Evolutionary conservation across 257 asterid genomes (phyloP).

Genomic region (Fraxinus anomala): DNA sequence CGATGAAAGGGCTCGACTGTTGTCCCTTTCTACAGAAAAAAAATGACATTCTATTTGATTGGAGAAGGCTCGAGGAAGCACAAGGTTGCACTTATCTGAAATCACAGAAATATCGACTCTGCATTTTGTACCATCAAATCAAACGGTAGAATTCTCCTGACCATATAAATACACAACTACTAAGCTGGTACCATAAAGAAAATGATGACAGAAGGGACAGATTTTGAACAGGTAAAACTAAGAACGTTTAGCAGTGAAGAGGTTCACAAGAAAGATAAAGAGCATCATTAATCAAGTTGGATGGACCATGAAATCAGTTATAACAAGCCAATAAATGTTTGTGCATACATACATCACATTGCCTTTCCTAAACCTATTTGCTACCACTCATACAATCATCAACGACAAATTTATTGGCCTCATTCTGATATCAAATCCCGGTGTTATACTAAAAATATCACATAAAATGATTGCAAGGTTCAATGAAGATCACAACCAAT

Average conservation of each 20-base stretch:
- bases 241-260: neutral
- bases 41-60: neutral
- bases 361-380: neutral
- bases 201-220: neutral
- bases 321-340: neutral
- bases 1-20: neutral
- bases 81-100: neutral
- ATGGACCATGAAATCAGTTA: neutral
- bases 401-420: neutral
- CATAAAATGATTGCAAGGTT: no score
- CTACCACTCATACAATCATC: slow-evolving; percentile 2
- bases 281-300: no score
- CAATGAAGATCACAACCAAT: neutral
- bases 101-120: neutral
- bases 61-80: neutral
- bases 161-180: neutral
- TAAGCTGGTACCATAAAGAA: neutral
- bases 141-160: neutral
- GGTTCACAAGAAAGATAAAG: neutral
- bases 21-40: neutral
- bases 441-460: neutral
- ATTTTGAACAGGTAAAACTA: neutral
- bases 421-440: neutral
- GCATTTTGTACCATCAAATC: neutral
- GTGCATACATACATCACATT: neutral